Base-by-base conservation (phyloP, 179 eudicot genomes). In the Silene vulgaris region DNA sequence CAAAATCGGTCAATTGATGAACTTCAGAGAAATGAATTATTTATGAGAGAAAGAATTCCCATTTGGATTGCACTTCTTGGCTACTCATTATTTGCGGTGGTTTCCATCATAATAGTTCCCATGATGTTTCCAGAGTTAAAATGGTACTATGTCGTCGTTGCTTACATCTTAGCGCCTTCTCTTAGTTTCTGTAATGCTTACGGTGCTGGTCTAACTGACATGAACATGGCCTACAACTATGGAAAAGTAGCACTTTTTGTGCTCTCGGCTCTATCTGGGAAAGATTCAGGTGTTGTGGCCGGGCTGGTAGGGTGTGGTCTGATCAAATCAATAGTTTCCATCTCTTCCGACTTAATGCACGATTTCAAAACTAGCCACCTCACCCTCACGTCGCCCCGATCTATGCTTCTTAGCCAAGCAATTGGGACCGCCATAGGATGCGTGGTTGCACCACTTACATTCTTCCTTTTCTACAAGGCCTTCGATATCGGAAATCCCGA, bases 331-430 rank as follows among this genome's bases (percentile, higher is more conserved):
- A 88, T 89, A 0, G 95, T 85, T 43, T 91, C 88, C 32, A 79
- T 89, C 13, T 89, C 98, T 16, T 88, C 92, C 2, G 92, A 89
- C 75, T 71, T 94, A 69, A 92, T 94, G 97, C 98, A 94, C 8
- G 98, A 92, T 76, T 83, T 94, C 70, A 94, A 94, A 77, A 89
- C 98, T 0, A 90, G 94, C 74, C 95, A 92, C 71, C 90, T 94
- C 30, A 94, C 98, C 23, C 82, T 89, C 21, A 87, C 98, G 5
- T 94, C 98, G 17, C 97, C 98, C 3, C 84, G 97, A 45, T 80
- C 98, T 0, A 94, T 94, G 98, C 87, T 94, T 7, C 45, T 94
- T 3, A 88, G 97, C 82, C 98, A 94, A 77, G 94, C 86, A 0
- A 80, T 94, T 3, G 98, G 98, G 21, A 92, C 96, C 0, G 94